Conservation (phyloP, 1,284 basidiomycete species). For the Xerocomus cyaneibrunnescens region DNA sequence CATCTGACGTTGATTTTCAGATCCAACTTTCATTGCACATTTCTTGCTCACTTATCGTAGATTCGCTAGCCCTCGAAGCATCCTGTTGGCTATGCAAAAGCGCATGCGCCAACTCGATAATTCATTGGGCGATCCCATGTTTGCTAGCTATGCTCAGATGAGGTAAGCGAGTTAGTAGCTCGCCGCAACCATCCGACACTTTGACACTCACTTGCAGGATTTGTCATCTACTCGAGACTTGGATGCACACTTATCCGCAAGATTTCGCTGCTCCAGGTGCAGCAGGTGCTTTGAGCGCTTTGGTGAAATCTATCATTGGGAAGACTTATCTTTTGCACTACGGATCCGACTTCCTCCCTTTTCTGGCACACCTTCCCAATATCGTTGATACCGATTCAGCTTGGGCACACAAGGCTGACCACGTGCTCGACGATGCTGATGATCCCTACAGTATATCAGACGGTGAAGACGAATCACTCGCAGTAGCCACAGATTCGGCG, state of each 20-base stretch:
- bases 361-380: conserved; percentile 62
- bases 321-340: conserved; percentile 81
- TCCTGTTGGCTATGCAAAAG: conserved; percentile 82
- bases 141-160: conserved; percentile 82
- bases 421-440: conserved; percentile 59
- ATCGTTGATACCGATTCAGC: conserved; percentile 62
- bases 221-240: conserved; percentile 70
- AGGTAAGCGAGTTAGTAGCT: conserved; percentile 43
- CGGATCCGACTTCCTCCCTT: conserved; percentile 75
- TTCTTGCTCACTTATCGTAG: conserved; percentile 79
- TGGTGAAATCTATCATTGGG: conserved; percentile 72
- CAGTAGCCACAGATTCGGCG: conserved; percentile 16
- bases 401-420: conserved; percentile 69
- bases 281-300: conserved; percentile 64
- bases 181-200: conserved; percentile 5
- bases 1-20: conserved; percentile 38
- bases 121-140: conserved; percentile 73
- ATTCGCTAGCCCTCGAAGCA: conserved; percentile 70
- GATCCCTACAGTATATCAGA: conserved; percentile 54
- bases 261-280: conserved; percentile 77
- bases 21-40: conserved; percentile 70
- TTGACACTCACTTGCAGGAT: conserved; percentile 51
- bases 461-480: conserved; percentile 43
- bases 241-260: conserved; percentile 69
- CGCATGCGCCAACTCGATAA: conserved; percentile 74